phyloP scores from a whole-genome alignment of 306 rosid species.

The Castanea crenata region DNA sequence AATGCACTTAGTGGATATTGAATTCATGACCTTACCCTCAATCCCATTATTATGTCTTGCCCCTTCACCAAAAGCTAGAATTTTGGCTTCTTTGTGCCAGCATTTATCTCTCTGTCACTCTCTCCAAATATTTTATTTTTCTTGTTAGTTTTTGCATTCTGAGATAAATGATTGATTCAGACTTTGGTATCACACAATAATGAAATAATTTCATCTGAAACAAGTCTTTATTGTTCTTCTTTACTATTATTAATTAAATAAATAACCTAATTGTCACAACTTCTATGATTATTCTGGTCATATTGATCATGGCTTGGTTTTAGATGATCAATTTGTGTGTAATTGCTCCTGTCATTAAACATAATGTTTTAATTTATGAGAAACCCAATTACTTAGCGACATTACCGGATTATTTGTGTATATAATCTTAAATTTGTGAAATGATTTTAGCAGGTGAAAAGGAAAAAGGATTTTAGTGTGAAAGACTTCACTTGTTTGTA shows the following conservation, averaged over 20 bases:
- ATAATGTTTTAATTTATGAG: neutral
- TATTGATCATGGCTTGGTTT: neutral
- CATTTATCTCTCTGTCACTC: neutral
- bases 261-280: neutral
- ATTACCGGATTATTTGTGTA: neutral
- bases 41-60: too few species aligned
- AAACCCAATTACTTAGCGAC: neutral
- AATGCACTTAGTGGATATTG: too few species aligned
- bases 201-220: neutral
- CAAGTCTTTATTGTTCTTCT: neutral
- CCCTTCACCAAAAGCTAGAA: slow-evolving; percentile 1
- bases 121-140: neutral
- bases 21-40: too few species aligned
- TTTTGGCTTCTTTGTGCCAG: neutral
- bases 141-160: neutral
- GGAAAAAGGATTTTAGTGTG: neutral
- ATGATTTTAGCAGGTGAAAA: neutral
- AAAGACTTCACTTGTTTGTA: slow-evolving; percentile 69
- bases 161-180: neutral
- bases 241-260: neutral
- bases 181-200: neutral
- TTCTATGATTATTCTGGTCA: neutral
- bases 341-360: neutral
- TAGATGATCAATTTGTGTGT: neutral
- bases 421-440: neutral